These are phyloP conservation scores for Silene coronaria DNA, from an alignment of 179 eudicot species.

Conservation along the genomic window DNA sequence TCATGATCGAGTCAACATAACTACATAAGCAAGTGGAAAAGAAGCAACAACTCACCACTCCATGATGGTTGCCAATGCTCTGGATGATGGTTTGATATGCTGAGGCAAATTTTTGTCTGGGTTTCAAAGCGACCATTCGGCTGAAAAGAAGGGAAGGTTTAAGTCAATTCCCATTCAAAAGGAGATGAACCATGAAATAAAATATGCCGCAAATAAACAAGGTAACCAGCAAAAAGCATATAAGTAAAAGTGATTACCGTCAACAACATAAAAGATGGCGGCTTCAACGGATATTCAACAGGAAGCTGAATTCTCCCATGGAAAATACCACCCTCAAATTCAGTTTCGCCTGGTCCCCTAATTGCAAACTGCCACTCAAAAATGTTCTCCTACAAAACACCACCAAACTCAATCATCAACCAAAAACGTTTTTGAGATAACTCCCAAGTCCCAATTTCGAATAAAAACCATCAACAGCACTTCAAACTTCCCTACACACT, in stretches of 20 bases:
- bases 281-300: constrained; percentile 89
- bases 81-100: constrained; percentile 98
- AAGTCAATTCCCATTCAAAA: neutral
- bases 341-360: constrained; percentile 80
- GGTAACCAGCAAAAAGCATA: neutral
- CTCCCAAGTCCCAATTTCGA: neutral
- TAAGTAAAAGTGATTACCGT: constrained; percentile 44
- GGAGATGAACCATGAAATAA: neutral
- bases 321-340: constrained; percentile 95
- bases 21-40: neutral
- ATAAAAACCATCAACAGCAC: neutral
- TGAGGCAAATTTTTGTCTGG: constrained; percentile 92
- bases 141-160: constrained; percentile 28
- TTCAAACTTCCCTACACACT: neutral
- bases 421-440: neutral
- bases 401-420: constrained; percentile 13
- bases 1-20: neutral
- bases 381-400: constrained; percentile 62
- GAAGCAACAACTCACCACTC: constrained; percentile 59
- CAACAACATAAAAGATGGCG: constrained; percentile 92
- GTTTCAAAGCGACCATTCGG: constrained; percentile 99
- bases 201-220: neutral
- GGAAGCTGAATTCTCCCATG: constrained; percentile 96
- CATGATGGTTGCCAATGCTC: constrained; percentile 99
- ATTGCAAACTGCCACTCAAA: constrained; percentile 99